Percentiles rank a stretch among this genome's conserved stretches.
Evolutionary conservation across 345 rosid genomes (phyloP).

Genomic region (Populus tremula): DNA sequence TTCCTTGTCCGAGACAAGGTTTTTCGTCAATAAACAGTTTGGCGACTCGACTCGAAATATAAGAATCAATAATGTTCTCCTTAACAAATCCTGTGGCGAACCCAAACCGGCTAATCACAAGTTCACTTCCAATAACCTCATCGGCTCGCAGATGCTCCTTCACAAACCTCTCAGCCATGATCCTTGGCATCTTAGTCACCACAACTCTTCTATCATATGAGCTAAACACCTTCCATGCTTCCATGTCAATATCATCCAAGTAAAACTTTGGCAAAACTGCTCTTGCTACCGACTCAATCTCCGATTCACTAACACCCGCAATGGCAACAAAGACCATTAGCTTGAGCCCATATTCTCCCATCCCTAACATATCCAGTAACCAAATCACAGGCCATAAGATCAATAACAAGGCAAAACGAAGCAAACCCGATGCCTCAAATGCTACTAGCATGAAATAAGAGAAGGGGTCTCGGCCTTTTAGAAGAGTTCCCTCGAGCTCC

Average conservation of each 20-base stretch:
- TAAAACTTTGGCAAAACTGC: constrained; percentile 85
- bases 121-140: constrained; percentile 71
- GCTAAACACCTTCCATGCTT: constrained; percentile 71
- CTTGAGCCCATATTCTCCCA: constrained; percentile 48
- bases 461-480: constrained; percentile 58
- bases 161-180: constrained; percentile 76
- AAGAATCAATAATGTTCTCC: constrained; percentile 19
- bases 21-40: constrained; percentile 45
- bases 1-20: constrained; percentile 58
- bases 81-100: constrained; percentile 57
- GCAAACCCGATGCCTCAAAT: constrained; percentile 76
- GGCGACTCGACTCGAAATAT: constrained; percentile 31
- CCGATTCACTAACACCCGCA: constrained; percentile 51
- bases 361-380: constrained; percentile 46
- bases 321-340: constrained; percentile 68
- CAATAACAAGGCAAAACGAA: constrained; percentile 62
- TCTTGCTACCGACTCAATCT: constrained; percentile 76
- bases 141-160: constrained; percentile 76
- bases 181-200: constrained; percentile 67
- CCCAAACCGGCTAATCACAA: constrained; percentile 60
- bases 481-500: constrained; percentile 72
- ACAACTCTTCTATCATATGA: constrained; percentile 55
- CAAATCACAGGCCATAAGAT: constrained; percentile 64
- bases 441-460: constrained; percentile 89
- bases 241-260: constrained; percentile 68